phyloP scores from a whole-genome alignment of 139 green algal genomes.

The Axilococcus clingmanii region DNA sequence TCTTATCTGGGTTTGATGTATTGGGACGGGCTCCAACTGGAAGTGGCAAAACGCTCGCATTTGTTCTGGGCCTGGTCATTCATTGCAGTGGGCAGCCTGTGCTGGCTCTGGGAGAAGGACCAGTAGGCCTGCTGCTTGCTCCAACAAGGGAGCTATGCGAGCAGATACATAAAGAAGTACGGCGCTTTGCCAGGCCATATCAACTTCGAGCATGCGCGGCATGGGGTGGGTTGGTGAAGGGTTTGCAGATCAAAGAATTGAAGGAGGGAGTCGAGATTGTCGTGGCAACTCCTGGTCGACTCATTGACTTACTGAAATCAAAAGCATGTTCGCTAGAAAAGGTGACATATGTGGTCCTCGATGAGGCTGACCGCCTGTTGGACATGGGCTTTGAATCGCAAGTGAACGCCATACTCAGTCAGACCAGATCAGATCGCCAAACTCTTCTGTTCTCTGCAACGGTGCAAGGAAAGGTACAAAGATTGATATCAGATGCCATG shows the following conservation, averaged over 20 bases:
- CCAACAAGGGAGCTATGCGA: constrained; percentile 86
- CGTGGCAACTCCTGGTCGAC: constrained; percentile 76
- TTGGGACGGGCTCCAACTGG: constrained; percentile 81
- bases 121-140: constrained; percentile 75
- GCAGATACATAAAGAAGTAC: constrained; percentile 81
- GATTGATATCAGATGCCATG: constrained; percentile 65
- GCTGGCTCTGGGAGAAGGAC: constrained; percentile 65
- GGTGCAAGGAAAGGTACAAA: constrained; percentile 74
- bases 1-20: constrained; percentile 62
- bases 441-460: constrained; percentile 90
- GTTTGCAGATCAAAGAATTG: constrained; percentile 89
- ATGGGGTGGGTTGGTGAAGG: constrained; percentile 88
- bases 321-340: constrained; percentile 57
- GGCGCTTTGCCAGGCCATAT: constrained; percentile 41
- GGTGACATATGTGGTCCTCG: constrained; percentile 81
- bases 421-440: constrained; percentile 78
- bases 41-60: constrained; percentile 79
- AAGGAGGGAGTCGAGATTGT: constrained; percentile 65
- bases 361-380: constrained; percentile 98
- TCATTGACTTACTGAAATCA: constrained; percentile 73
- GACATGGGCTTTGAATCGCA: constrained; percentile 94
- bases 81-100: constrained; percentile 66
- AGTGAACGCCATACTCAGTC: constrained; percentile 70
- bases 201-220: constrained; percentile 56
- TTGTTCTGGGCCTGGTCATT: constrained; percentile 75